Base-by-base conservation (phyloP, 1,139 yeast species). In the Debaryomyces singareniensis region DNA sequence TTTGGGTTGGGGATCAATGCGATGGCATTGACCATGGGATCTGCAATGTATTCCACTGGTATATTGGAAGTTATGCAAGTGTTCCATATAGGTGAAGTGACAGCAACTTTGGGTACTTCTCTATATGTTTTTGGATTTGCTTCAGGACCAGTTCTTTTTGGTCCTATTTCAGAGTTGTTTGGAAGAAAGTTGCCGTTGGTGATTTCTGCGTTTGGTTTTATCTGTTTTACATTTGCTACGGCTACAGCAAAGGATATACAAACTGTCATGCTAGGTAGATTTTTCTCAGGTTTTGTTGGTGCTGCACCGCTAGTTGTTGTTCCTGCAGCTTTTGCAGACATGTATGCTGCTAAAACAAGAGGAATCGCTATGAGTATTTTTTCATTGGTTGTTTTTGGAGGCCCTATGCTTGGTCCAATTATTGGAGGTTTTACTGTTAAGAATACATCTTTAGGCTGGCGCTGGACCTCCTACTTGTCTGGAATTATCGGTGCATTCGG, bases 241-340 rank as follows among this genome's bases (percentile, higher is more conserved):
- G 94, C 87, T 3, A 69, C 84, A 7, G 84, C 83, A 20, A 68
- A 81, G 47, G 78, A 84, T 44, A 40, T 82, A 20, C 93, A 84
- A 51, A 77, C 93, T 0, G 59, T 83, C 35, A 53, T 84, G 61
- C 55, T 84, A 26, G 73, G 85, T 51, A 69, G 95, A 37, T 84
- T 82, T 52, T 79, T 84, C 49, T 75, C 77, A 21, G 94, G 94
- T 24, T 67, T 77, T 41, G 54, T 78, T 32, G 94, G 93, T 37
- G 84, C 91, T 12, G 84, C 91, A 5, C 83, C 93, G 1, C 53
- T 85, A 48, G 91, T 83, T 13, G 84, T 82, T 24, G 87, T 82
- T 5, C 94, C 93, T 15, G 94, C 93, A 18, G 71, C 83, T 0
- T 77, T 83, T 64, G 79, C 91, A 4, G 95, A 85, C 49, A 64